Evolutionary conservation across 1,139 yeast genomes (phyloP), one percentile per base, ranked within the genome.

Genomic region (Blastobotrys petasosporus): DNA sequence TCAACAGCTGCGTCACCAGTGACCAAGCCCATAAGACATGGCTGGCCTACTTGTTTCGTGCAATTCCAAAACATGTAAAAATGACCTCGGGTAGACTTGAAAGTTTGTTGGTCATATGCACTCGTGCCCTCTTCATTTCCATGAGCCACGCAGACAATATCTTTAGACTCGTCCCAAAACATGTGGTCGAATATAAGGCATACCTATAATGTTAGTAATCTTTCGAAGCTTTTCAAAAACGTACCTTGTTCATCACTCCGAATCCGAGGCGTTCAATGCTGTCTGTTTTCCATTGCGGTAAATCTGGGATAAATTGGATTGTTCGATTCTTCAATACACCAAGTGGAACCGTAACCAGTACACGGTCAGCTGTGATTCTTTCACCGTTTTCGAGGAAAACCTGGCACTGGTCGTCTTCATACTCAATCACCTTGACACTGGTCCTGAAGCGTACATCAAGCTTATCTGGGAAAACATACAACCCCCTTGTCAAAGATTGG

Each of bases 281-380:
- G 43, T 66, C 67, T 6, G 61, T 52, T 47, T 70, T 70, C 70
- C 71, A 66, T 35, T 65, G 68, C 7, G 74, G 74, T 12, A 70
- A 51, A 41, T 67, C 71, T 0, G 75, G 75, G 39, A 65, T 64
- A 47, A 70, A 70, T 51, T 66, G 69, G 34, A 70, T 57, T 2
- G 63, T 51, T 9, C 70, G 58, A 32, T 62, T 62, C 50, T 70
- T 70, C 37, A 70, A 55, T 2, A 69, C 70, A 1, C 74, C 74
- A 3, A 70, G 58, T 1, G 75, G 75, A 1, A 65, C 68, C 1
- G 74, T 68, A 23, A 69, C 60, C 1, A 70, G 59, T 5, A 66
- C 69, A 10, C 68, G 59, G 46, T 69, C 72, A 2, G 73, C 74
- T 4, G 57, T 53, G 15, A 70, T 58, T 15, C 58, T 58, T 36